These are phyloP conservation scores for Neodidymelliopsis sp. DNA, from an alignment of 2,329 filamentous ascomycete genomes.

Conservation along the genomic window DNA sequence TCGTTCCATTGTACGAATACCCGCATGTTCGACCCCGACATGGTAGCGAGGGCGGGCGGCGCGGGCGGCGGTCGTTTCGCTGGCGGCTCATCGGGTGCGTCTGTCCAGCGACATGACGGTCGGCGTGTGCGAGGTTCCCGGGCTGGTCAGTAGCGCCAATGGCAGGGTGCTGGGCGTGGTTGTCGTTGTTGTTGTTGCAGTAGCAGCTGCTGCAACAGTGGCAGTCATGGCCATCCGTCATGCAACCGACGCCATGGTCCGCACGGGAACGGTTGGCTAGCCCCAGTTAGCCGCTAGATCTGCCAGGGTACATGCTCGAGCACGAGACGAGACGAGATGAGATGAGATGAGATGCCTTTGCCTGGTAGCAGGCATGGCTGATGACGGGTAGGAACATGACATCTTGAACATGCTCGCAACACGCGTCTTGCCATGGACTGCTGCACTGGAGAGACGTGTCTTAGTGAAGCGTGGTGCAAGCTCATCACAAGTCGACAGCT, in stretches of 20 bases:
- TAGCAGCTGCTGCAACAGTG: too few species aligned
- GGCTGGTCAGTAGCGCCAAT: constrained; percentile 7
- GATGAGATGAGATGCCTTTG: background rate
- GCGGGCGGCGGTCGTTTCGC: constrained; percentile 34
- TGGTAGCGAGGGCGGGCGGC: constrained; percentile 40
- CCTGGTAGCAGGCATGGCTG: too few species aligned
- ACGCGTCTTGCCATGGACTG: too few species aligned
- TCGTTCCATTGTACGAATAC: constrained; percentile 96
- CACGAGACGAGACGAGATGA: background rate
- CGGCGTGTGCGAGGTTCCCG: constrained; percentile 16
- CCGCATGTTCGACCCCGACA: constrained; percentile 72
- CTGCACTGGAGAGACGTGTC: background rate
- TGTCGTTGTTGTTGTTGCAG: too few species aligned
- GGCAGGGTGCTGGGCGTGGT: constrained; percentile 13
- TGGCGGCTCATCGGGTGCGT: constrained; percentile 43
- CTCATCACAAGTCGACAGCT: background rate
- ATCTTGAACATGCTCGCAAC: too few species aligned
- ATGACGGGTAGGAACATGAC: too few species aligned
- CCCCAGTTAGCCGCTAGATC: constrained; percentile 6
- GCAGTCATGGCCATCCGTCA: constrained; percentile 13
- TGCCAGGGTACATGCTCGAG: constrained; percentile 17
- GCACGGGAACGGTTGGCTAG: constrained; percentile 11
- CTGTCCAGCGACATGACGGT: constrained; percentile 39
- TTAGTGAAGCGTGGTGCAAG: background rate
- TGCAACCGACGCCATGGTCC: constrained; percentile 19